Percentiles rank a stretch among this genome's conserved stretches.
Conservation (phyloP, 345 rosid species). For the Eucalyptus albens region DNA sequence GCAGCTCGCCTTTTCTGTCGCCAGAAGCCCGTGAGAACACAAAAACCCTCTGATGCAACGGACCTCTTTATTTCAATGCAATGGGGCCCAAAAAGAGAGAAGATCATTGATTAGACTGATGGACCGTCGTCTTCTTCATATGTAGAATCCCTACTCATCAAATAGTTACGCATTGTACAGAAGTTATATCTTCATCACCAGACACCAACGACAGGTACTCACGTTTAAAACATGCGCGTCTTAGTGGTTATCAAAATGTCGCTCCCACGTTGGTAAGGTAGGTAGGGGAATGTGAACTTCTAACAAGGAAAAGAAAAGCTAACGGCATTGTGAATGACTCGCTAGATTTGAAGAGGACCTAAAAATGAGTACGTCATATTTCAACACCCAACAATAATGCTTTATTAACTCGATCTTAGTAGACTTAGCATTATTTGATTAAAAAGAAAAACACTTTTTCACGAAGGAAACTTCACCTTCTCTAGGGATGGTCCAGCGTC, state of each 20-base stretch:
- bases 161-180: background rate
- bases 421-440: background rate
- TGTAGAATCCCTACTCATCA: background rate
- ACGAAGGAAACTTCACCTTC: slow-evolving; percentile 32
- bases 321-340: background rate
- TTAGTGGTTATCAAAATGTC: background rate
- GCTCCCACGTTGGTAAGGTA: background rate
- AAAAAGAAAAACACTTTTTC: background rate
- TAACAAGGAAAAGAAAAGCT: background rate
- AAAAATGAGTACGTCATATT: background rate
- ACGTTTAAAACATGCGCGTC: background rate
- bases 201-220: background rate
- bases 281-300: background rate
- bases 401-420: background rate
- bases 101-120: background rate
- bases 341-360: background rate
- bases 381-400: background rate
- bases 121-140: background rate
- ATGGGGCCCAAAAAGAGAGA: background rate
- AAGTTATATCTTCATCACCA: background rate
- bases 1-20: background rate
- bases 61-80: background rate
- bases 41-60: background rate
- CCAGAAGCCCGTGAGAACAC: background rate
- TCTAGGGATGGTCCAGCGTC: slow-evolving; percentile 74